phyloP scores from a whole-genome alignment of 805 yeast genomes.

The Tetrapisispora phaffii region DNA sequence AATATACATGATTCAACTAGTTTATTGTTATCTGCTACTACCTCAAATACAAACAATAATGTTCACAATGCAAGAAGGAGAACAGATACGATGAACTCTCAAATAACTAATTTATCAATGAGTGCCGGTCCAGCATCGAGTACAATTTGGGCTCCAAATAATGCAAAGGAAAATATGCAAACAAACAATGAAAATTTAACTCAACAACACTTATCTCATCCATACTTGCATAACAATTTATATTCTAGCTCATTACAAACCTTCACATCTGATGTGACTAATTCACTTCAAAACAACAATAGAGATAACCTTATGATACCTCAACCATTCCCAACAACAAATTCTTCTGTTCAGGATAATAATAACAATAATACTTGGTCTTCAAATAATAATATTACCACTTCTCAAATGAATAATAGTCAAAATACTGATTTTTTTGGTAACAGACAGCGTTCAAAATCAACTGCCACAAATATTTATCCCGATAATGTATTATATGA shows the following conservation, averaged over 20 bases:
- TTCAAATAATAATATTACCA: background rate
- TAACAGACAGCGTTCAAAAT: conserved; percentile 25
- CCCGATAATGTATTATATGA: conserved; percentile 22
- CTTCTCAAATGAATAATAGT: background rate
- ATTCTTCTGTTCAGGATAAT: conserved; percentile 1
- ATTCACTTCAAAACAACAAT: background rate
- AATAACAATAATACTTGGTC: conserved; percentile 4
- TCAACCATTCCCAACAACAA: conserved; percentile 2
- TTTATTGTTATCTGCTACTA: conserved; percentile 9
- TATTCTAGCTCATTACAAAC: background rate
- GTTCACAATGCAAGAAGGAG: conserved; percentile 26
- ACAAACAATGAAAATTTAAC: conserved; percentile 2
- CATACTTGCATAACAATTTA: conserved; percentile 1
- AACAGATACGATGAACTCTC: conserved; percentile 28
- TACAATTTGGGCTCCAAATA: conserved; percentile 21
- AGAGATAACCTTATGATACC: conserved; percentile 4
- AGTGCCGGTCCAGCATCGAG: conserved; percentile 17
- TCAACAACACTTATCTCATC: conserved; percentile 1
- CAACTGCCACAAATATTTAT: conserved; percentile 27
- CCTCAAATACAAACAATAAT: conserved; percentile 25
- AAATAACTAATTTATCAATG: conserved; percentile 29
- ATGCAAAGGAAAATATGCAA: conserved; percentile 8
- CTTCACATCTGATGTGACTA: background rate
- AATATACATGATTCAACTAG: conserved; percentile 19
- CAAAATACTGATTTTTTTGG: background rate